These are phyloP conservation scores for Bisporella sp. DNA, from an alignment of 2,329 filamentous ascomycete genomes.

Conservation along the genomic window DNA sequence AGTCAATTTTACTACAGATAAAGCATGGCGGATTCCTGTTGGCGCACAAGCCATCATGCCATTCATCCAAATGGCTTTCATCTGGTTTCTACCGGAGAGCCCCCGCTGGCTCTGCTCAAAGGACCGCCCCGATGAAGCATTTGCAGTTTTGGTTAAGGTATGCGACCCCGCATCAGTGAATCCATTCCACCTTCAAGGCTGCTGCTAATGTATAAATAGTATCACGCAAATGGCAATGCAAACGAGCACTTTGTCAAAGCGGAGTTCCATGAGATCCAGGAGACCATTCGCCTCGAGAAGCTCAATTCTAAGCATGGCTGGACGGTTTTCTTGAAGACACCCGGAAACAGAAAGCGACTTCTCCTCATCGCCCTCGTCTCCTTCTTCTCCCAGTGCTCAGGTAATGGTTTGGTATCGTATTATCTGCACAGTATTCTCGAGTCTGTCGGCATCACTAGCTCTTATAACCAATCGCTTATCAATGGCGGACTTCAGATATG, in stretches of 20 bases:
- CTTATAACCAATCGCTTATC: slow-evolving; percentile 11
- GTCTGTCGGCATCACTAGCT: slow-evolving; percentile 2
- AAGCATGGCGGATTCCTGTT: slow-evolving; percentile 11
- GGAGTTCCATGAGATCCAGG: slow-evolving; percentile 35
- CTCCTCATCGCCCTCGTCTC: slow-evolving; percentile 54
- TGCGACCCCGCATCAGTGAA: too few species aligned
- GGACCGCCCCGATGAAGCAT: slow-evolving; percentile 14
- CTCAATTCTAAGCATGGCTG: slow-evolving; percentile 22
- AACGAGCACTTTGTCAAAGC: slow-evolving; percentile 29
- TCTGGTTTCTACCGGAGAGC: slow-evolving; percentile 17
- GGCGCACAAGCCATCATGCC: slow-evolving; percentile 13
- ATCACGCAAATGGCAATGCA: slow-evolving; percentile 32
- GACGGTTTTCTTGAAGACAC: slow-evolving; percentile 40
- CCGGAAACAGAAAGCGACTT: slow-evolving; percentile 57
- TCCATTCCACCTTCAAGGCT: too few species aligned
- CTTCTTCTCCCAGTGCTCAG: slow-evolving; percentile 58
- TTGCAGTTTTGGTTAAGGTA: slow-evolving; percentile 23
- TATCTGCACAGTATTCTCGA: background rate
- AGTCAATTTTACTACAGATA: slow-evolving; percentile 6
- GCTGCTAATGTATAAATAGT: too few species aligned
- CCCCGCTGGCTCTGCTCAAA: slow-evolving; percentile 15
- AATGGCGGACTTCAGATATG: slow-evolving; percentile 23
- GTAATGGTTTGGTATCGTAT: background rate
- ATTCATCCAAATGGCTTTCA: slow-evolving; percentile 10
- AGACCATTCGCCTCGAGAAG: slow-evolving; percentile 16